Conservation (phyloP, 495 filamentous ascomycete species). For the Penicillium steckii region DNA sequence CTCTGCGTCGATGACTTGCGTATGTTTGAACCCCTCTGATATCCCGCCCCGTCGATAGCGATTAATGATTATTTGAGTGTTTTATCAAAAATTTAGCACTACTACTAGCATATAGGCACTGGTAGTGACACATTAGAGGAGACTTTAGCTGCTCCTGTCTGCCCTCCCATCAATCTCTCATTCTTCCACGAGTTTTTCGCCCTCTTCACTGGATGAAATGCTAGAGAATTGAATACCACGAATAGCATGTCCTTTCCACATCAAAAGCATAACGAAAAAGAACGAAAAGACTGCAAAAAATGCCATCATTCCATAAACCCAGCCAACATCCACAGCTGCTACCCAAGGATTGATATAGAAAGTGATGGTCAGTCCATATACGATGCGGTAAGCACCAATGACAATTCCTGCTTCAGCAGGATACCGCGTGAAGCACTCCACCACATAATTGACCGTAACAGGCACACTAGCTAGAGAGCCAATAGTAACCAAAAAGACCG, state of each 20-base stretch:
- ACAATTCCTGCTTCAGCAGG: constrained; percentile 43
- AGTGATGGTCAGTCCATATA: constrained; percentile 42
- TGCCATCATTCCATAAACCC: constrained; percentile 53
- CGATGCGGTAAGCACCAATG: constrained; percentile 41
- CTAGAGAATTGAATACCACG: constrained; percentile 22
- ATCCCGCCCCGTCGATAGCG: too few species aligned
- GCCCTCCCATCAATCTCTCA: neutral
- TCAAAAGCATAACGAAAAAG: constrained; percentile 31
- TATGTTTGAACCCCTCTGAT: too few species aligned
- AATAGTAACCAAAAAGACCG: constrained; percentile 42
- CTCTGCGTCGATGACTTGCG: too few species aligned
- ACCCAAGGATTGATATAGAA: constrained; percentile 51
- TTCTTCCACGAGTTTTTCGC: constrained; percentile 18
- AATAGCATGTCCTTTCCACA: constrained; percentile 33
- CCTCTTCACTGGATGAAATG: constrained; percentile 28
- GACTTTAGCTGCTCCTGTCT: too few species aligned
- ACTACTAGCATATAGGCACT: too few species aligned
- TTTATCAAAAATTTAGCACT: too few species aligned
- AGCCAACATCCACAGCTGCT: constrained; percentile 42
- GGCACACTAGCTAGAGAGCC: constrained; percentile 39
- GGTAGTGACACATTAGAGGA: too few species aligned
- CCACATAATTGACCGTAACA: constrained; percentile 48
- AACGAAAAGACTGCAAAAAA: constrained; percentile 44
- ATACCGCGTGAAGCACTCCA: constrained; percentile 43
- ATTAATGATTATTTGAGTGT: too few species aligned